Evolutionary conservation across 2,329 filamentous ascomycete species (phyloP), one percentile per base, ranked within the genome.

Genomic region (Fusarium dimerum): DNA sequence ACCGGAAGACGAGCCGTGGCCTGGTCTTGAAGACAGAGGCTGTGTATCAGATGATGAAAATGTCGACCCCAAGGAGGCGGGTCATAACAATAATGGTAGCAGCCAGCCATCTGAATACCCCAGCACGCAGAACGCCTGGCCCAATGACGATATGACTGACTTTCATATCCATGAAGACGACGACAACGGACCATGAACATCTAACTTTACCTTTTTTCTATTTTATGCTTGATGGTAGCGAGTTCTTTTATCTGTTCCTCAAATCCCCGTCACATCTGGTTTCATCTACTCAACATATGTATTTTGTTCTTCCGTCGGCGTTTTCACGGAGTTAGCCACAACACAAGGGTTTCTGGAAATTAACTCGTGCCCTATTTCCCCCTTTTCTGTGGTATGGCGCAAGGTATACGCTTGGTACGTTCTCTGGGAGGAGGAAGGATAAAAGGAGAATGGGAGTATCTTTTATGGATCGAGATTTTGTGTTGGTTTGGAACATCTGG

Each of bases 21-120:
- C 76, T 0, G 82, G 82, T 9, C 80, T 84, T 45, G 80, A 83
- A 55, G 81, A 80, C 50, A 69, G 69, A 48, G 75, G 74, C 15
- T 64, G 68, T 41, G 71, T 74, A 57, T 75, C 73, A 1, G 76
- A 83, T 46, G 74, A 71, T 3, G 81, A 84, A 59, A 83, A 83
- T 51, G 66, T 77, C 34, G 76, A 82, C 43, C 79, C 79, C 3
- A 57, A 61, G 9, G 60, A 59, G 16, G 60, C 59, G 2, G 69
- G 64, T 12, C 62, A 64, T n/a, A 56, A 56, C n/a, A 71, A 66
- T 48, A 72, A 73, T 5, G 67, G 57, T 32, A 83, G 80, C 61
- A 80, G 79, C 64, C 73, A 76, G 59, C 82, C 82, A 2, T 81
- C 77, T 16, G 81, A 84, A 61, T 84, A 84, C 58, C 77, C 80